Conservation (phyloP, 2,329 filamentous ascomycete genomes). For the Aspergillus pseudonomiae region DNA sequence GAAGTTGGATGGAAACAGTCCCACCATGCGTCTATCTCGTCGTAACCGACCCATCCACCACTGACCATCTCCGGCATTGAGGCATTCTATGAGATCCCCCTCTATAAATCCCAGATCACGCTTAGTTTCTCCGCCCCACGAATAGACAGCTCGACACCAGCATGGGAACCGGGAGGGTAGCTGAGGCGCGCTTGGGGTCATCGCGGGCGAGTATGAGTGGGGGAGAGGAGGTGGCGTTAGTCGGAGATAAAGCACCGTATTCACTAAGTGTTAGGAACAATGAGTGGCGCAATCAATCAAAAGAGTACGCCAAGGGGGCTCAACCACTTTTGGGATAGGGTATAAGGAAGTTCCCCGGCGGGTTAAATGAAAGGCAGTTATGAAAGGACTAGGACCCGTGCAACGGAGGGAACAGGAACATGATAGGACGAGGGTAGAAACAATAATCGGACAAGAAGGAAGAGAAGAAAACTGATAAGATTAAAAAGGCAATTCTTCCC, state of each 20-base stretch:
- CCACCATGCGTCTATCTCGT: slow-evolving; percentile 86
- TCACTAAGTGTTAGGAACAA: neutral
- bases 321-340: neutral
- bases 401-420: slow-evolving; percentile 7
- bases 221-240: neutral
- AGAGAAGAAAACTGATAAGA: slow-evolving; percentile 15
- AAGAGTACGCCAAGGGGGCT: neutral
- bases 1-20: slow-evolving; percentile 96
- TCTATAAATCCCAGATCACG: slow-evolving; percentile 95
- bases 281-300: neutral
- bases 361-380: slow-evolving; percentile 7
- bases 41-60: slow-evolving; percentile 97
- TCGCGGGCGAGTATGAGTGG: slow-evolving; percentile 26
- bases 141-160: slow-evolving; percentile 89
- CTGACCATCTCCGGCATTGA: slow-evolving; percentile 95
- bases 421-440: slow-evolving; percentile 6
- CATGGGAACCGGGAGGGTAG: slow-evolving; percentile 82
- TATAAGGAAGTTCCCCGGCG: neutral
- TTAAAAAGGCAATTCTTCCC: neutral
- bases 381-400: slow-evolving; percentile 13
- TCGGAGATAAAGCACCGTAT: slow-evolving; percentile 1
- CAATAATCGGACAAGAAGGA: neutral
- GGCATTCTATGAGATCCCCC: slow-evolving; percentile 94
- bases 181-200: slow-evolving; percentile 51
- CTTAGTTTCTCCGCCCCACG: slow-evolving; percentile 94